phyloP scores from a whole-genome alignment of 2,329 filamentous ascomycete genomes.

The Verruconis gallopava region DNA sequence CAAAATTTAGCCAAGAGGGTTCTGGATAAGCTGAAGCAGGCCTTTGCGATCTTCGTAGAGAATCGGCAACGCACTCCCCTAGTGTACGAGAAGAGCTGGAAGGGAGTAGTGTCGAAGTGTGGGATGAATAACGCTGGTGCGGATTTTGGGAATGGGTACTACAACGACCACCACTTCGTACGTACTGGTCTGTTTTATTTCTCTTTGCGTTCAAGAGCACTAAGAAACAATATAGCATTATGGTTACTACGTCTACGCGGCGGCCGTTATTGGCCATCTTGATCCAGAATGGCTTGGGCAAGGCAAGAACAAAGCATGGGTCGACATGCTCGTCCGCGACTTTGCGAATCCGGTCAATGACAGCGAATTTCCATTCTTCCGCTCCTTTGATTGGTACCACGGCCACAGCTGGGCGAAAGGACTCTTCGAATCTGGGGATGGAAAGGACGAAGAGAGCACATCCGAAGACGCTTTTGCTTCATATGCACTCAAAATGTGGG shows the following conservation, averaged over 20 bases:
- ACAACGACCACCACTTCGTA: constrained; percentile 52
- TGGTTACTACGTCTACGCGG: constrained; percentile 80
- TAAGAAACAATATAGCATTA: no score
- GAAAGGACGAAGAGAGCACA: constrained; percentile 77
- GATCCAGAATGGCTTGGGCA: constrained; percentile 57
- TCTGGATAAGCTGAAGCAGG: constrained; percentile 35
- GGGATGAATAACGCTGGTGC: constrained; percentile 53
- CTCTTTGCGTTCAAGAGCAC: no score
- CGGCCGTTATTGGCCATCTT: constrained; percentile 68
- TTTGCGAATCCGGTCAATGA: constrained; percentile 67
- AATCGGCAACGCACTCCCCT: constrained; percentile 36
- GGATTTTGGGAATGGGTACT: constrained; percentile 85
- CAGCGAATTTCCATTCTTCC: constrained; percentile 64
- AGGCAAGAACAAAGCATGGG: constrained; percentile 57
- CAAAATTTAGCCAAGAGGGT: constrained; percentile 36
- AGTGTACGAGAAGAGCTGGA: constrained; percentile 51
- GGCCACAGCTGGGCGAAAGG: constrained; percentile 91
- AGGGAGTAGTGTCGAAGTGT: constrained; percentile 66
- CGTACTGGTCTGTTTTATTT: no score
- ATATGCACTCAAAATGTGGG: constrained; percentile 93
- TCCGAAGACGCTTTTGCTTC: constrained; percentile 82
- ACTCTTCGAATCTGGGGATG: constrained; percentile 55
- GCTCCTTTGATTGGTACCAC: constrained; percentile 86
- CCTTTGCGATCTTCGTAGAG: constrained; percentile 33
- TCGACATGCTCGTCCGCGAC: constrained; percentile 76